Percentiles rank a stretch among this genome's conserved stretches.
phyloP scores from a whole-genome alignment of 352 stramenopile genomes.

The Discostella stelligera region DNA sequence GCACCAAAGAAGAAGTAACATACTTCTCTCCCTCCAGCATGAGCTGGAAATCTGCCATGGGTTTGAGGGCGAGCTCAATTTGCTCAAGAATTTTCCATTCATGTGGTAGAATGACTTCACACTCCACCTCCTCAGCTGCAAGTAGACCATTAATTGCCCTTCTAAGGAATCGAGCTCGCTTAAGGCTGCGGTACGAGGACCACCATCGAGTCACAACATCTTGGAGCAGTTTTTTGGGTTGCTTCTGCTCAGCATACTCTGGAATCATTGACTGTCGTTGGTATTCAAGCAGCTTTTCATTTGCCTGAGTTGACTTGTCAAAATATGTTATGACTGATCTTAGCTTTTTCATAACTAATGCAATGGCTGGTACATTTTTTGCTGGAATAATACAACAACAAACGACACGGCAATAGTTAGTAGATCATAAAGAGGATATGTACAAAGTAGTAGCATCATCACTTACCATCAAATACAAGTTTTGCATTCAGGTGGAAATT shows the following conservation, averaged over 20 bases:
- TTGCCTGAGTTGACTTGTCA: constrained; percentile 4
- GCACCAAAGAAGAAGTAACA: neutral
- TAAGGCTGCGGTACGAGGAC: too few species aligned
- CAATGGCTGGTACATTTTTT: constrained; percentile 1
- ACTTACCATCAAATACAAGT: neutral
- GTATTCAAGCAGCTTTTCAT: neutral
- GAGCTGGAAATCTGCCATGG: constrained; percentile 6
- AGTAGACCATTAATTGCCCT: constrained; percentile 5
- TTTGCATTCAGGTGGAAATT: neutral
- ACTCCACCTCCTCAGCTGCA: neutral
- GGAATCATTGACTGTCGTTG: neutral
- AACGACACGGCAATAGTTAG: neutral
- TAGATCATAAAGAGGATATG: neutral
- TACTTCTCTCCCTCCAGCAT: neutral
- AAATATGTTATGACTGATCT: neutral
- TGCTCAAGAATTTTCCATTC: constrained; percentile 13
- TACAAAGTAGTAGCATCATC: neutral
- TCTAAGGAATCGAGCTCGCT: neutral
- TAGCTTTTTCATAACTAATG: constrained; percentile 3
- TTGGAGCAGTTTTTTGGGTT: neutral
- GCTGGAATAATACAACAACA: constrained; percentile 2
- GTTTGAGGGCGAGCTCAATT: constrained; percentile 5
- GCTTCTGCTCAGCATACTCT: neutral
- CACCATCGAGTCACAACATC: neutral
- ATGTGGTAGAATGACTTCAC: constrained; percentile 3